Base-by-base conservation (phyloP, 371 early-diverging fungal genomes). In the Mucor racemosus region DNA sequence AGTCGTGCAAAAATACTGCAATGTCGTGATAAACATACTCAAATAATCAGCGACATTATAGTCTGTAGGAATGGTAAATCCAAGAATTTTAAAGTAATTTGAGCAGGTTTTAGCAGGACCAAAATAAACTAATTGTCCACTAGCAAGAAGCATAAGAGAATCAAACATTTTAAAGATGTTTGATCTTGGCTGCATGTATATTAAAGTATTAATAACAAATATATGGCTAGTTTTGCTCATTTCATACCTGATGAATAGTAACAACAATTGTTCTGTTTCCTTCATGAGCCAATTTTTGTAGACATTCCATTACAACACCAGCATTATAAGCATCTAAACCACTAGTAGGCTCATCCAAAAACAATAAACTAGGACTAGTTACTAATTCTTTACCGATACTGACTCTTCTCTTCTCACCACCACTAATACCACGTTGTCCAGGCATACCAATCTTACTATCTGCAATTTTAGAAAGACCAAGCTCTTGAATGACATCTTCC, bases 391-490 rank as follows among this genome's bases (percentile, higher is more conserved):
- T 90, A 11, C 95, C 99, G 65, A 99, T 96, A 31, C 94, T 92
- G 0, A 97, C 95, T 46, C 98, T 87, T 59, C 97, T 86, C 78
- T 94, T 95, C 76, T 99, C 97, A 13, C 98, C 99, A 0, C 97
- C 97, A 63, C 92, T 92, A 56, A 97, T 95, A 5, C 95, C 95
- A 11, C 93, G 84, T 17, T 80, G 77, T 1, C 88, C 88, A 38
- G 86, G 78, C 7, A 78, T 83, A 14, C 94, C 95, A 38, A 94
- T 86, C 6, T 76, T 66, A 38, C 74, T 68, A 68, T 94, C 85
- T 7, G 91, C 89, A 70, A 91, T 89, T 14, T 83, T 72, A 14
- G 71, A 57, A 8, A 94, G 82, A 0, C 93, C 94, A 0, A 95
- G 81, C 64, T 90, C 88, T 4, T 77, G 64, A 65, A 95, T 88